Evolutionary conservation across 2,329 filamentous ascomycete species (phyloP), one percentile per base, ranked within the genome.

Genomic region (Chrysoporthe deuterocubensis): DNA sequence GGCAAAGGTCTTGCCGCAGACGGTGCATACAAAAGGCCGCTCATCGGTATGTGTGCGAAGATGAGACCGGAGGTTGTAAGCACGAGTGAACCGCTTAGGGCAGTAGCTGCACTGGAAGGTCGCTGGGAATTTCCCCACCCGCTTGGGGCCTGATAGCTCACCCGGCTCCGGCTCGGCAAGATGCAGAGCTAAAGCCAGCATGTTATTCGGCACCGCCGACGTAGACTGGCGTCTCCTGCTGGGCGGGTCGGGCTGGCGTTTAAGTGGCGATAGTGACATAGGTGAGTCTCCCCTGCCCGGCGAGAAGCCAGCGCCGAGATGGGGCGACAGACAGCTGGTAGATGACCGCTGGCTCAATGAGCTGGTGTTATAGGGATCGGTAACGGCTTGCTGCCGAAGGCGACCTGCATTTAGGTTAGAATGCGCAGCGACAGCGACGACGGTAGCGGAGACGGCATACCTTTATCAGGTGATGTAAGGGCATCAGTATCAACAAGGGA

Each of bases 1-100:
- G 4, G 96, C 96, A 80, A 99, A 99, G 0, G 96, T 96, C 79
- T 98, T 99, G 64, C 93, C 93, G 73, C 96, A 99, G 9, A 98
- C 93, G 0, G 93, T 97, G 76, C 96, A 99, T 2, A 98, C 95
- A 75, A 98, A 99, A 0, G 96, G 96, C 59, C 96, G 88, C 82
- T 99, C 96, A 75, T 99, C 95, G 0, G 96, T 99, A 76, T 99
- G 96, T 0, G 96, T 99, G 59, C 96, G 92, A 68, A 98, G 81
- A 81, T 99, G 96, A 54, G 95, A 98, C 16, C 96, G 92, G 65
- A 99, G 82, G 75, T 99, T 99, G 81, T 99, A 99, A 0, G 96
- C 96, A 67, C 96, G 88, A 0, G 96, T 99, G 76, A 99, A 99
- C 18, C 93, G 89, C 79, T 99, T 99, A 0, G 96, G 94, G 74